Evolutionary conservation across 345 rosid genomes (phyloP).

Genomic region (Arabidopsis thaliana): TAIR10.1 NC_003070.9:4120001-4120500

Average conservation of each 20-base stretch:
- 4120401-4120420: neutral
- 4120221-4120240: neutral
- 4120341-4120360: neutral
- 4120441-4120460: neutral
- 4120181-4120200: neutral
- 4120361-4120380: neutral
- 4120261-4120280: neutral
- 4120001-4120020: neutral
- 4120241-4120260: neutral
- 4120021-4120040: neutral
- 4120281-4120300: constrained; percentile 3
- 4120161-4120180: neutral
- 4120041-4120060: neutral
- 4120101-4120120: neutral
- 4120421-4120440: neutral
- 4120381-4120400: neutral
- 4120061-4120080: neutral
- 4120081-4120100: neutral
- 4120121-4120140: neutral
- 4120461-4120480: constrained; percentile 33
- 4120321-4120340: neutral
- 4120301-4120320: neutral
- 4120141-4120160: neutral
- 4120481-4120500: constrained; percentile 41
- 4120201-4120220: neutral